Evolutionary conservation across 2,329 filamentous ascomycete genomes (phyloP).

Genomic region (Phyllosticta paracitricarpa): DNA sequence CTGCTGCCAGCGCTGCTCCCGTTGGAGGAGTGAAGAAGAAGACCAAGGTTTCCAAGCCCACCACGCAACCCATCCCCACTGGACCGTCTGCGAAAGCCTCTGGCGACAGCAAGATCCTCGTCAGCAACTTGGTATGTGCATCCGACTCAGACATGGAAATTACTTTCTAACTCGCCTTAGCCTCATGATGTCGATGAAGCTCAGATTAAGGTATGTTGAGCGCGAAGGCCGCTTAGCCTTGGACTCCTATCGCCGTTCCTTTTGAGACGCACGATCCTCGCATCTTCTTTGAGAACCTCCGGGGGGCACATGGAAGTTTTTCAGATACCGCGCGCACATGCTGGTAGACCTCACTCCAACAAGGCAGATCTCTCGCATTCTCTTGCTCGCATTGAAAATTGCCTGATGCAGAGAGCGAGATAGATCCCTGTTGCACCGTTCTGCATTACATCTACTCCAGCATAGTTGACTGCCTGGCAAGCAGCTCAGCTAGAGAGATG

Average conservation of each 20-base stretch:
- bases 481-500: slow-evolving; percentile 11
- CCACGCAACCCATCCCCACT: slow-evolving; percentile 50
- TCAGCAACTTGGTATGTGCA: slow-evolving; percentile 86
- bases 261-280: slow-evolving; percentile 19
- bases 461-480: slow-evolving; percentile 14
- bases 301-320: slow-evolving; percentile 6
- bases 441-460: slow-evolving; percentile 10
- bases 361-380: slow-evolving; percentile 17
- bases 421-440: slow-evolving; percentile 9
- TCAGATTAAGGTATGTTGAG: slow-evolving; percentile 99
- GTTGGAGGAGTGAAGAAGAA: slow-evolving; percentile 81
- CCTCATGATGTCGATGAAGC: slow-evolving; percentile 91
- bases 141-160: slow-evolving; percentile 3
- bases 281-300: slow-evolving; percentile 12
- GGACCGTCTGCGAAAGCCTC: slow-evolving; percentile 48
- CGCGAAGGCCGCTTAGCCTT: slow-evolving; percentile 39
- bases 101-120: slow-evolving; percentile 90
- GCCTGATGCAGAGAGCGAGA: slow-evolving; percentile 25
- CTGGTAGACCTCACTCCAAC: slow-evolving; percentile 11
- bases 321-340: slow-evolving; percentile 7
- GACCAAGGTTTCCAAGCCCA: slow-evolving; percentile 48
- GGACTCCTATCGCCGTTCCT: slow-evolving; percentile 19
- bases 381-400: slow-evolving; percentile 22
- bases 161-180: slow-evolving; percentile 48
- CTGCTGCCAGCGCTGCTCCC: slow-evolving; percentile 54